Evolutionary conservation across 805 yeast genomes (phyloP), one percentile per base, ranked within the genome.

Genomic region (Yarrowia sp.): DNA sequence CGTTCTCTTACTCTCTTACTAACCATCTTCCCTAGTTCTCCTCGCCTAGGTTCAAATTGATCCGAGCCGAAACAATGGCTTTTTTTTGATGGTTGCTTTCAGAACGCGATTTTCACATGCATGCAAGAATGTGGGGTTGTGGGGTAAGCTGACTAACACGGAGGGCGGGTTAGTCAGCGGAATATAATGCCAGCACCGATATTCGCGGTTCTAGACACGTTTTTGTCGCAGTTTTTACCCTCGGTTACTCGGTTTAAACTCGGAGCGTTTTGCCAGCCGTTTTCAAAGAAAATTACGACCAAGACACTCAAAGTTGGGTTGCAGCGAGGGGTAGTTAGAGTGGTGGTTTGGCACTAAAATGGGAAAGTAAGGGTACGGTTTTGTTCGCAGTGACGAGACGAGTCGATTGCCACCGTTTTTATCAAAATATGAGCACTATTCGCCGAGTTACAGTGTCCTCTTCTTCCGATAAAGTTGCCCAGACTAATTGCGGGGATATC

Each of bases 51-150:
- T 43, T 43, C 49, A 43, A 24, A 43, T 43, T 43, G 49, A 43
- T 43, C 49, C 49, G 49, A 43, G 49, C 49, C 49, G 49, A 43
- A 43, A 43, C 48, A 43, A 43, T 19, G 10, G 40, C n/a, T 16
- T n/a, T n/a, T 36, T 36, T 14, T 12, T 41, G 36, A 14, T 6
- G 43, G 54, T 19, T 48, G 54, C 35, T 48, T 48, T 17, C 22
- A 41, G 28, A 40, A 22, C n/a, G 24, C 26, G 28, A 8, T 5
- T 41, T 21, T 48, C 54, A 48, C 54, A 48, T 48, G 54, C 54
- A 48, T 30, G 35, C 8, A 14, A 17, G 17, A 48, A 48, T 48
- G 54, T 19, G 54, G 54, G 54, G 54, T 30, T 48, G 54, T 21
- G 54, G 54, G 54, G 54, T 48, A 5, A n/a, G n/a, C n/a, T n/a